These are phyloP conservation scores for Microbotryum violaceum DNA, from an alignment of 1,284 basidiomycete species.

Conservation along the genomic window DNA sequence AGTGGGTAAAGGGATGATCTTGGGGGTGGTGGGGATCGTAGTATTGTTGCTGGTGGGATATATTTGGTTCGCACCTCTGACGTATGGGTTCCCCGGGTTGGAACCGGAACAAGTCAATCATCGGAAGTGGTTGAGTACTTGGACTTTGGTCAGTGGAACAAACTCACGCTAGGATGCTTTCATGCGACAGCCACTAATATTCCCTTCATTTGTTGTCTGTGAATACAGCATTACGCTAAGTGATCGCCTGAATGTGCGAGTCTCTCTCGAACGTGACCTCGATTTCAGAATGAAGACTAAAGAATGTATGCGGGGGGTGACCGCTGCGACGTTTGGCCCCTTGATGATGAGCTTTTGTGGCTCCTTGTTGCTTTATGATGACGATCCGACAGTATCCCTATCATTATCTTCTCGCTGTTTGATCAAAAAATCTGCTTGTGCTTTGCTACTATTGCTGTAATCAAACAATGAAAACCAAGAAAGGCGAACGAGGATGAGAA, in stretches of 20 bases:
- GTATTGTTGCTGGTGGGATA: slow-evolving; percentile 60
- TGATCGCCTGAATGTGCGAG: background rate
- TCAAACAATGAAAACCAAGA: no score
- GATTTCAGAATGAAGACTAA: background rate
- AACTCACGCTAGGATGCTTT: no score
- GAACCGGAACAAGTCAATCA: slow-evolving; percentile 33
- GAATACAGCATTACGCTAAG: slow-evolving; percentile 8
- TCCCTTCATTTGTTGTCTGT: no score
- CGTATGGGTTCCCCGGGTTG: slow-evolving; percentile 75
- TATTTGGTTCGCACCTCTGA: slow-evolving; percentile 71
- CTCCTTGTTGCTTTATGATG: background rate
- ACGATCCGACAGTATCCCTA: background rate
- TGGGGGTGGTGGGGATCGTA: slow-evolving; percentile 43
- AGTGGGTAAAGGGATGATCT: slow-evolving; percentile 58
- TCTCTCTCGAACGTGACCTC: background rate
- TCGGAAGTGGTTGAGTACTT: slow-evolving; percentile 34
- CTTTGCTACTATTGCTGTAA: no score
- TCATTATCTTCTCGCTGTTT: background rate
- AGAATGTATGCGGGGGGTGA: background rate
- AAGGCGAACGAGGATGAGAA: no score
- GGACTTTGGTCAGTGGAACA: slow-evolving; percentile 31
- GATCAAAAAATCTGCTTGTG: no score
- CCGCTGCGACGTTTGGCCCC: background rate
- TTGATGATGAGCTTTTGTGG: background rate
- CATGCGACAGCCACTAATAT: no score